Base-by-base conservation (phyloP, 78 protist species). In the Carpediemonas membranifera region DNA sequence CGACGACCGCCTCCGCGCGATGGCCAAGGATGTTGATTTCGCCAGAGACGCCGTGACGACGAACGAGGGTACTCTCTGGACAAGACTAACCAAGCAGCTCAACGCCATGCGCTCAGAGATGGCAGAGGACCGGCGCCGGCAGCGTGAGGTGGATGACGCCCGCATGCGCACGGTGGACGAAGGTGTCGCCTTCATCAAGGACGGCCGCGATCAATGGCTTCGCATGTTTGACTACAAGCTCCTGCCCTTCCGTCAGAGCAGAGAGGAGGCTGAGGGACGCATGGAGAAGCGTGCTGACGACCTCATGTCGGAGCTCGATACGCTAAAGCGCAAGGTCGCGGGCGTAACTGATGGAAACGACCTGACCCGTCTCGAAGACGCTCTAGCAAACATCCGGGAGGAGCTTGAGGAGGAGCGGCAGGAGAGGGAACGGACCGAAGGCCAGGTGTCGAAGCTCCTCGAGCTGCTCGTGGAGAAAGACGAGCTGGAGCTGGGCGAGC, bases 171-270 rank as follows among this genome's bases (percentile, higher is more conserved):
- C 33, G 61, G 33, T 57, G 30, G 33, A 57, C 13, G 61, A 57
- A 57, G 61, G 61, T 15, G 33, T 57, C 33, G 61, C 30, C 61
- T 57, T 57, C 33, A 57, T 57, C 33, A 7, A 36, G 14, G 61
- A 57, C 33, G 61, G 61, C 30, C 30, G 33, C 30, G 61, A 57
- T 13, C 14, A 33, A 7, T 57, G 61, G 61, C 14, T 57, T 13
- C 7, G 61, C 30, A 57, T 57, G 61, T 57, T 57, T 57, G 61
- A 57, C 13, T 57, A 57, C 33, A 57, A 57, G 13, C 30, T 57
- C 47, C 30, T 57, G 61, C 61, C 61, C 33, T 34, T 57, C 33
- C 30, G 33, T 33, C 13, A 34, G 7, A 7, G 47, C 14, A 7
- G 61, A 15, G 61, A 57, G 13, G 55, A 36, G 33, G 61, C n/a